These are phyloP conservation scores for Aurinia saxatilis DNA, from an alignment of 345 rosid species.

Conservation along the genomic window DNA sequence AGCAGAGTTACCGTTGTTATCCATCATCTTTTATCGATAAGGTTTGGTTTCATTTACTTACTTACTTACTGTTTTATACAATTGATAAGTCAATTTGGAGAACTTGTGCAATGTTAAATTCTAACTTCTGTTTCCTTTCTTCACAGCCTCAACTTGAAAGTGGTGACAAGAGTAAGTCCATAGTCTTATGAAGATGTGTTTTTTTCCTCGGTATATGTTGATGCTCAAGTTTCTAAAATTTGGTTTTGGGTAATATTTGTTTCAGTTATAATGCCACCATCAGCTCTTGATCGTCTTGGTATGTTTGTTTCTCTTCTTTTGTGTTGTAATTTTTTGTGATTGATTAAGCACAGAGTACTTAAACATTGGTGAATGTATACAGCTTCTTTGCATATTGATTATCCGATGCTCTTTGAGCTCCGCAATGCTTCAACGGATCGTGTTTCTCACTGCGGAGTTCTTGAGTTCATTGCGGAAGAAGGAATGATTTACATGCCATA, in stretches of 20 bases:
- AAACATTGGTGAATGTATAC: no score
- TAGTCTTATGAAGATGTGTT: neutral
- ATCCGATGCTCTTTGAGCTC: slow-evolving; percentile 97
- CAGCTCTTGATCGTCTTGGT: slow-evolving; percentile 98
- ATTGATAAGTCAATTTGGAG: no score
- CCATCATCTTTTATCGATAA: slow-evolving; percentile 98
- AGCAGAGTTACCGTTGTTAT: slow-evolving; percentile 91
- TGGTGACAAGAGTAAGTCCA: slow-evolving; percentile 90
- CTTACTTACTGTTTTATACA: no score
- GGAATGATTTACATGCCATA: slow-evolving; percentile 99
- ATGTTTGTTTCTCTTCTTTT: slow-evolving; percentile 25
- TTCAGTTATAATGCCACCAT: slow-evolving; percentile 99
- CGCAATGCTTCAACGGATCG: slow-evolving; percentile 70
- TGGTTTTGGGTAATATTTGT: slow-evolving; percentile 13
- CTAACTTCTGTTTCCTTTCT: no score
- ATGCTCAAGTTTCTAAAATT: slow-evolving; percentile 11
- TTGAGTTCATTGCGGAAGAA: slow-evolving; percentile 98
- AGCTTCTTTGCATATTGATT: slow-evolving; percentile 96
- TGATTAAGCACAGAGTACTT: no score
- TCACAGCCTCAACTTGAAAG: slow-evolving; percentile 99
- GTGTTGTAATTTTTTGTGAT: no score
- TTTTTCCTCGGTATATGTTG: no score
- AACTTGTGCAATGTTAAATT: no score
- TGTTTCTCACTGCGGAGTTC: slow-evolving; percentile 93
- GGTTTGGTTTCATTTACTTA: slow-evolving; percentile 40